A percentile compares a stretch with the other conserved stretches of the same genome.
Conservation (phyloP, 257 asterid species). For the Solanum lycopersicoides region DNA sequence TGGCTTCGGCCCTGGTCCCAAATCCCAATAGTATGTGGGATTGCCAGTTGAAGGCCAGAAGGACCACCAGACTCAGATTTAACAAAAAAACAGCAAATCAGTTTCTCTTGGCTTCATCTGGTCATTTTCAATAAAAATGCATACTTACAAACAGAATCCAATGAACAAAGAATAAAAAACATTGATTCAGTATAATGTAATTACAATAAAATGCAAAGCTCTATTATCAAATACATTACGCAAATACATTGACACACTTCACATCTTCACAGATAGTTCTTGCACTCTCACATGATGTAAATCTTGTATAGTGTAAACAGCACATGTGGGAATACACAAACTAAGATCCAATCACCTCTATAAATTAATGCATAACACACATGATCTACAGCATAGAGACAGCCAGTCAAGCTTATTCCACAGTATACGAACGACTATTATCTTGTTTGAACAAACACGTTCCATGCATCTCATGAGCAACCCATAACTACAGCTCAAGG, state of each 20-base stretch:
- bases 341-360: not conserved
- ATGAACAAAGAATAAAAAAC: not conserved
- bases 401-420: not conserved
- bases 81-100: not conserved
- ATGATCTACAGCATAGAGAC: not conserved
- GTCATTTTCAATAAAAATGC: not conserved
- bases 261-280: not conserved
- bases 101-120: not conserved
- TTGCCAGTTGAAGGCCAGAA: not conserved
- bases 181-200: not conserved
- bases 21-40: not conserved
- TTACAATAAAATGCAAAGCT: not conserved
- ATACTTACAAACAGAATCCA: not conserved
- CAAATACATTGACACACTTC: not conserved
- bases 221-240: not conserved
- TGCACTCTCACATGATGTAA: not conserved
- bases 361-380: not conserved
- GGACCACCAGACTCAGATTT: not conserved
- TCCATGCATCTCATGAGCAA: not conserved
- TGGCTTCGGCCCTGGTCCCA: not conserved
- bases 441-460: not conserved
- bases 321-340: not conserved
- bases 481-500: not conserved
- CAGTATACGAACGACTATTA: not conserved
- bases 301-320: not conserved